A percentile compares a stretch with the other conserved stretches of the same genome.
phyloP scores from a whole-genome alignment of 2,329 filamentous ascomycete species.

The Aspergillus arachidicola region DNA sequence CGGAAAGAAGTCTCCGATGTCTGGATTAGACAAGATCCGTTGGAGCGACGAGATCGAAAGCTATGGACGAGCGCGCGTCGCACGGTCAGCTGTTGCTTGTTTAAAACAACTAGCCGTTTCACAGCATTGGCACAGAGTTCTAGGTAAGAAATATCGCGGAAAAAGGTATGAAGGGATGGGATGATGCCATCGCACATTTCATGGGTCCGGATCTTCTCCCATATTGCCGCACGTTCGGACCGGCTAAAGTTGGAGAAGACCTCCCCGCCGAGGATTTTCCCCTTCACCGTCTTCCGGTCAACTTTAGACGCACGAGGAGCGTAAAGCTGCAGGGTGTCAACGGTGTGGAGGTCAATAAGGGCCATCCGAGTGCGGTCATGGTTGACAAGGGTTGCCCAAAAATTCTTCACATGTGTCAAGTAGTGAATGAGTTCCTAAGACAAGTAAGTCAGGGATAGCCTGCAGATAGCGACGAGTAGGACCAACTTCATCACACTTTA shows the following conservation, averaged over 20 bases:
- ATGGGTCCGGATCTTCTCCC: slow-evolving; percentile 24
- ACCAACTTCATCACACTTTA: slow-evolving; percentile 37
- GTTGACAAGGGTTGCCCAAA: slow-evolving; percentile 35
- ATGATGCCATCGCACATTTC: slow-evolving; percentile 29
- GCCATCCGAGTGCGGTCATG: slow-evolving; percentile 28
- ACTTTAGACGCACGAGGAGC: slow-evolving; percentile 30
- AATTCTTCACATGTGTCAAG: slow-evolving; percentile 34
- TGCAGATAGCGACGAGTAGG: slow-evolving; percentile 7
- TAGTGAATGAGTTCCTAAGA: slow-evolving; percentile 36
- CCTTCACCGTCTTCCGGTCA: slow-evolving; percentile 29
- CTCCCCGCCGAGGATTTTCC: slow-evolving; percentile 30
- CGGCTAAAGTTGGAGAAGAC: slow-evolving; percentile 37
- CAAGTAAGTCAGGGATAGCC: neutral
- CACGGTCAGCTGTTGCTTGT: slow-evolving; percentile 6
- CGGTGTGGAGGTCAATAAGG: slow-evolving; percentile 31
- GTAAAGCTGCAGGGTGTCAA: slow-evolving; percentile 36
- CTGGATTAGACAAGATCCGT: slow-evolving; percentile 25
- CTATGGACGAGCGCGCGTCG: slow-evolving; percentile 1
- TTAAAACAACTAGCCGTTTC: slow-evolving; percentile 27
- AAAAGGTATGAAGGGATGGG: slow-evolving; percentile 41
- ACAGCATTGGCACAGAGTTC: slow-evolving; percentile 29
- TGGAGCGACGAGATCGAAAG: neutral
- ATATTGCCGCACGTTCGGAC: slow-evolving; percentile 34
- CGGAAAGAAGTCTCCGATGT: slow-evolving; percentile 27
- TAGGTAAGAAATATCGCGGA: slow-evolving; percentile 41